Evolutionary conservation across 352 stramenopile species (phyloP), one percentile per base, ranked within the genome.

Genomic region (Stramenopiles sp.): DNA sequence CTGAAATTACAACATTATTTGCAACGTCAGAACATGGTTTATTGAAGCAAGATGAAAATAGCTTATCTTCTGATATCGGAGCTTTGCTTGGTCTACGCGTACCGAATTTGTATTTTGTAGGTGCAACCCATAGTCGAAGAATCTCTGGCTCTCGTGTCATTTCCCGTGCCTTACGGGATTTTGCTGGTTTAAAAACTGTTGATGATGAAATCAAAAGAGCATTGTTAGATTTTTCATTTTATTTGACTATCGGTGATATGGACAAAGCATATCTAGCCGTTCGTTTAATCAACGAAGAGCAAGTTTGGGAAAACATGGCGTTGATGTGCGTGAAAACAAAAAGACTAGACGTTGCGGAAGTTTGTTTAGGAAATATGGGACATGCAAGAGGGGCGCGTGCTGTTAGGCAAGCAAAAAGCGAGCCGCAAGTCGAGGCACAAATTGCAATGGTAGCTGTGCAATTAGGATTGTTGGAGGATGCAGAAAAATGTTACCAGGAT

Each of bases 251-350:
- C 7, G 92, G 92, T 20, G 96, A 97, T 82, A 95, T 97, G 90
- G 93, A 98, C 84, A 91, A 96, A 81, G 93, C 93, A 0, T 97
- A 97, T 79, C 85, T 89, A 0, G 92, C 90, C 0, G 90, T 98
- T 13, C 92, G 95, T 83, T 84, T 94, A 30, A 95, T 98, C 80
- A 87, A 95, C 69, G 96, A 91, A 79, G 82, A 90, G 20, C 91
- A 87, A 0, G 93, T 97, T 30, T 98, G 93, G 93, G 89, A 95
- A 78, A 97, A 97, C 82, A 96, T 98, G 90, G 93, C 92, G 23
- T 89, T 94, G 74, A 97, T 96, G 88, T 97, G 93, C 82, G 91
- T 98, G 78, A 96, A 97, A 83, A 97, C 91, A 31, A 96, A 94
- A 82, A 88, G 92, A 0, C 84, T 97, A 23, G 93, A 98, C 81